A percentile compares a stretch with the other conserved stretches of the same genome.
Conservation (phyloP, 2,329 filamentous ascomycete genomes). For the Daldinia sp. region DNA sequence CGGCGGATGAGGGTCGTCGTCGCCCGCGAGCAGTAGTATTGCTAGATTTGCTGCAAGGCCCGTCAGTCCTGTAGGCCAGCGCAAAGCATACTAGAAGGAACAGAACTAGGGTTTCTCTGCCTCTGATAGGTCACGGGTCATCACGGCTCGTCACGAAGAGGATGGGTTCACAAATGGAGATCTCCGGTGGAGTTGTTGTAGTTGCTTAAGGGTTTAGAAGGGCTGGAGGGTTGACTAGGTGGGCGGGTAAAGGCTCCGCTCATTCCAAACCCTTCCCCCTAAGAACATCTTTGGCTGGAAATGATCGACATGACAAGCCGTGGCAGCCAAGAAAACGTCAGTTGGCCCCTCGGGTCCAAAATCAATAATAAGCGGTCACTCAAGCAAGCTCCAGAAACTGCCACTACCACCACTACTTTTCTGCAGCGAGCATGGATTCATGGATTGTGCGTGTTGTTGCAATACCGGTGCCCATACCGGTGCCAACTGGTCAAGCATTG, state of each 20-base stretch:
- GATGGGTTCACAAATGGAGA: conserved; percentile 37
- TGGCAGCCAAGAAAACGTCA: conserved; percentile 37
- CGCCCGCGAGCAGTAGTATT: conserved; percentile 12
- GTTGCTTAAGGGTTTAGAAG: conserved; percentile 33
- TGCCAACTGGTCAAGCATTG: conserved; percentile 35
- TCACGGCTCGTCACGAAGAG: conserved; percentile 37
- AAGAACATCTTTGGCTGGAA: conserved; percentile 23
- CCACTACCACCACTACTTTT: background rate
- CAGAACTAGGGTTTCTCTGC: conserved; percentile 20
- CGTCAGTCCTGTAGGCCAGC: conserved; percentile 19
- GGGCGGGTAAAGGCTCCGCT: conserved; percentile 39
- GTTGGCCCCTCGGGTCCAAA: conserved; percentile 28
- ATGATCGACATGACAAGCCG: conserved; percentile 31
- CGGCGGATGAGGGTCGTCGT: conserved; percentile 33
- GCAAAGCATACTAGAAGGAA: conserved; percentile 20
- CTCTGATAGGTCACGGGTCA: conserved; percentile 34
- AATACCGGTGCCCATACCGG: conserved; percentile 28
- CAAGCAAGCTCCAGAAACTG: conserved; percentile 12
- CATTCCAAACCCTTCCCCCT: conserved; percentile 30
- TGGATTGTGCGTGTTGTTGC: conserved; percentile 29
- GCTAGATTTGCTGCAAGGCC: conserved; percentile 22
- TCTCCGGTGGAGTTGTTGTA: conserved; percentile 35
- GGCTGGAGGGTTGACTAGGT: conserved; percentile 27
- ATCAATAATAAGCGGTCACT: conserved; percentile 34
- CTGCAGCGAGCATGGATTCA: conserved; percentile 8